These are phyloP conservation scores for Dryas alaskensis DNA, from an alignment of 306 rosid genomes.

Conservation along the genomic window DNA sequence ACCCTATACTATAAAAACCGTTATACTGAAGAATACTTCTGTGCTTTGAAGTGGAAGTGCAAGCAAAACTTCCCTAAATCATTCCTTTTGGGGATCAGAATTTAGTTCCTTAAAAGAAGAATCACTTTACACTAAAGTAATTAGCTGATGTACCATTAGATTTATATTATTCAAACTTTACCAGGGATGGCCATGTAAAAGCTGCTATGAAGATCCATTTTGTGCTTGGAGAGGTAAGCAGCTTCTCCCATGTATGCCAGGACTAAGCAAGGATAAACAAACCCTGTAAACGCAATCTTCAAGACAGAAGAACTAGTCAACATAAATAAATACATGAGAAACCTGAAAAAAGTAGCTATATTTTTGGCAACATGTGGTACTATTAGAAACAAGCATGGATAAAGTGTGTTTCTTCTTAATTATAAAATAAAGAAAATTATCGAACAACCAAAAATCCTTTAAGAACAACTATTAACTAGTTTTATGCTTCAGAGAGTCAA, in stretches of 20 bases:
- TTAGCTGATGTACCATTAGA: background rate
- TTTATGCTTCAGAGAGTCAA: background rate
- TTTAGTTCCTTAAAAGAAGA: background rate
- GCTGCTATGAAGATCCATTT: conserved; percentile 16
- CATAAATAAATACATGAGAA: background rate
- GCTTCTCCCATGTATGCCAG: conserved; percentile 38
- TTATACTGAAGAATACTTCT: background rate
- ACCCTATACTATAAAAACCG: background rate
- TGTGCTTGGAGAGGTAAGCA: conserved; percentile 32
- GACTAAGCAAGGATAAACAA: conserved; percentile 31
- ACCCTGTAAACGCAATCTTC: conserved; percentile 28
- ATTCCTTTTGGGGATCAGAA: background rate
- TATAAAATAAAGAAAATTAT: background rate
- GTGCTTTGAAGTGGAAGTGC: background rate
- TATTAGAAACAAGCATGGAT: background rate
- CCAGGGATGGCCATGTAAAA: conserved; percentile 34
- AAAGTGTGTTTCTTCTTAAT: background rate
- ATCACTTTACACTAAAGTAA: background rate
- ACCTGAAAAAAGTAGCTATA: background rate
- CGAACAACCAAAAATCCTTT: background rate
- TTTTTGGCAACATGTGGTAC: background rate
- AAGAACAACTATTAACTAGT: background rate
- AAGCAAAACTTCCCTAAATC: background rate
- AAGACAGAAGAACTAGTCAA: background rate
- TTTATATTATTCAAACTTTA: background rate